Conservation (phyloP, 352 stramenopile genomes). For the Aphanomyces euteiches region DNA sequence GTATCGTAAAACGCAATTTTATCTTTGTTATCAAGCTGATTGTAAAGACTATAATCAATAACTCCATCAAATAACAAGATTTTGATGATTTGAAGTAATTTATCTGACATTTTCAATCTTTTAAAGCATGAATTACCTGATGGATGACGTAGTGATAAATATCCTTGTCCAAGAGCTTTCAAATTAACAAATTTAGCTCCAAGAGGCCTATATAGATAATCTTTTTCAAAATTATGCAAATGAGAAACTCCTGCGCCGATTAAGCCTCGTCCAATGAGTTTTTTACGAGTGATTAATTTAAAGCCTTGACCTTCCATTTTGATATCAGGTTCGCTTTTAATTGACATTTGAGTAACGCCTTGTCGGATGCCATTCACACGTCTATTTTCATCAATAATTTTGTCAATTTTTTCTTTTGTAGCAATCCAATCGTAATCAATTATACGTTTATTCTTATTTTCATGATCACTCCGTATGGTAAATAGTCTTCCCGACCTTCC, state of each 20-base stretch:
- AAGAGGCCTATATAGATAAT: neutral
- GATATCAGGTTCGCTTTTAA: too few species aligned
- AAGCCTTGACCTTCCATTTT: too few species aligned
- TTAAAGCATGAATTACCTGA: neutral
- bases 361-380: too few species aligned
- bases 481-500: too few species aligned
- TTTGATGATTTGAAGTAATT: neutral
- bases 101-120: neutral
- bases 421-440: too few species aligned
- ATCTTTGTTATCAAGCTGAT: slow-evolving; percentile 5
- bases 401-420: too few species aligned
- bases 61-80: neutral
- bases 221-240: neutral
- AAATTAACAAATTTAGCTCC: slow-evolving; percentile 4
- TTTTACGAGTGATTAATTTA: neutral
- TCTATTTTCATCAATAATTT: too few species aligned
- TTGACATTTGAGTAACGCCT: too few species aligned
- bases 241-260: neutral
- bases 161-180: neutral
- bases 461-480: too few species aligned
- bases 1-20: slow-evolving; percentile 2
- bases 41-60: slow-evolving; percentile 2
- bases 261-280: slow-evolving; percentile 5
- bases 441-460: too few species aligned
- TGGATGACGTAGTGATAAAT: too few species aligned